Base-by-base conservation (phyloP, 225 moss, liverwort and hornwort genomes). In the Antitrichia curtipendula region DNA sequence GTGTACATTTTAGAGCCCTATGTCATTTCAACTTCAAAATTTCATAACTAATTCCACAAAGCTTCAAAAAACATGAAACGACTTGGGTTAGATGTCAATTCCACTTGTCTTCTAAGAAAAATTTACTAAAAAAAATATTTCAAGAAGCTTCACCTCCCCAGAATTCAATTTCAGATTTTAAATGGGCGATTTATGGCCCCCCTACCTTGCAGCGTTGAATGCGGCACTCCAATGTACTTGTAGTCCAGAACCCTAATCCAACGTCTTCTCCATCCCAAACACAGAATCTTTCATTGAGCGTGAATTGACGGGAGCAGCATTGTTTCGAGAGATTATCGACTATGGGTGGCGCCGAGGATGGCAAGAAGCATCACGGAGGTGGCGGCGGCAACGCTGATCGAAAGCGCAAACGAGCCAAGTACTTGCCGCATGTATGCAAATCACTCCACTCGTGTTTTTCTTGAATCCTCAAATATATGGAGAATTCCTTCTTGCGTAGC, bases 401-500 rank as follows among this genome's bases (percentile, higher is more conserved):
- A 16, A 95, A 95, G 91, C 95, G 95, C 36, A 91, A 91, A 23
- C 91, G 94, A 82, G 94, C 91, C 76, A 95, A 95, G 80, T 95
- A 94, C 71, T 86, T 95, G 76, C 92, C 94, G 8, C 94, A 95
- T 89, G 95, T 95, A 80, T 25, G 90, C 66, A 21, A 62, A 32
- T 77, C 31, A 12, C 45, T 38, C 25, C 13, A 45, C 22, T 50
- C 16, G 13, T 45, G 4, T 29, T 52, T 36, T 24, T 27, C n/a
- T 56, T 2, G 4, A 13, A 41, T 54, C 24, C 36, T 49, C n/a
- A 5, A 38, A 25, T 13, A 2, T 20, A 27, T 13, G 36, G 29
- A 21, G 71, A 49, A 18, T 40, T 32, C 13, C 13, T 70, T 68
- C 29, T 15, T 36, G 22, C 45, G 43, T 43, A 34, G 41, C 56